A percentile compares a stretch with the other conserved stretches of the same genome.
These are phyloP conservation scores for Davidsoniella neocaledoniae DNA, from an alignment of 2,329 filamentous ascomycete genomes.

Conservation along the genomic window DNA sequence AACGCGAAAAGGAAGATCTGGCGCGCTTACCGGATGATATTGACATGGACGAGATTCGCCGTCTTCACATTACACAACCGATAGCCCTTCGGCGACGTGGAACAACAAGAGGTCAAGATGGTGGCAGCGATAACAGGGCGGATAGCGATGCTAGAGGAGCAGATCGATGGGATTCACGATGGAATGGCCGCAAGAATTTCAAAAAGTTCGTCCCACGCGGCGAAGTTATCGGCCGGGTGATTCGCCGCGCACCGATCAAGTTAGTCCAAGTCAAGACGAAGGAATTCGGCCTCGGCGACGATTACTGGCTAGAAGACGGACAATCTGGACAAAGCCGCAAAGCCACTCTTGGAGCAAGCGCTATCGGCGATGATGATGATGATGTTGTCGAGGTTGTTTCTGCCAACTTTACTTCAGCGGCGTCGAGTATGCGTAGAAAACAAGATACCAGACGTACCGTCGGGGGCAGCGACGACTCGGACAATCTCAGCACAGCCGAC, in stretches of 20 bases:
- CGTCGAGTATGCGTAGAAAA: neutral
- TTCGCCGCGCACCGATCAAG: slow-evolving; percentile 44
- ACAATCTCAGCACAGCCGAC: slow-evolving; percentile 9
- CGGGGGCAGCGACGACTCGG: slow-evolving; percentile 16
- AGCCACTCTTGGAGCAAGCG: neutral
- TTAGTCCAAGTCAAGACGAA: slow-evolving; percentile 57
- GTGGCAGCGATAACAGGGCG: slow-evolving; percentile 20
- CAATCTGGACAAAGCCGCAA: slow-evolving; percentile 3
- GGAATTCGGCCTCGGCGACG: slow-evolving; percentile 56
- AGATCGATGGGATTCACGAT: slow-evolving; percentile 64
- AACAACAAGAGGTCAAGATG: neutral
- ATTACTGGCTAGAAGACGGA: slow-evolving; percentile 53
- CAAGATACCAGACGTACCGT: too few species aligned
- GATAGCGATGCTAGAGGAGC: slow-evolving; percentile 32
- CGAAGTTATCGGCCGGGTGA: slow-evolving; percentile 26
- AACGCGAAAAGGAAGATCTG: slow-evolving; percentile 35
- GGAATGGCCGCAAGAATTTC: slow-evolving; percentile 94
- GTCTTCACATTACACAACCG: slow-evolving; percentile 59
- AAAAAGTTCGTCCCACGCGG: slow-evolving; percentile 63
- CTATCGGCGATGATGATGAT: slow-evolving; percentile 14
- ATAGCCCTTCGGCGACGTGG: slow-evolving; percentile 41
- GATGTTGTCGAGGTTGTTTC: slow-evolving; percentile 1
- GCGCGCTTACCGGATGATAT: slow-evolving; percentile 43
- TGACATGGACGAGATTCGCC: slow-evolving; percentile 55
- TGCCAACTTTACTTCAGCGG: neutral